These are phyloP conservation scores for Glebionis coronaria DNA, from an alignment of 129 eudicot species.

Conservation along the genomic window DNA sequence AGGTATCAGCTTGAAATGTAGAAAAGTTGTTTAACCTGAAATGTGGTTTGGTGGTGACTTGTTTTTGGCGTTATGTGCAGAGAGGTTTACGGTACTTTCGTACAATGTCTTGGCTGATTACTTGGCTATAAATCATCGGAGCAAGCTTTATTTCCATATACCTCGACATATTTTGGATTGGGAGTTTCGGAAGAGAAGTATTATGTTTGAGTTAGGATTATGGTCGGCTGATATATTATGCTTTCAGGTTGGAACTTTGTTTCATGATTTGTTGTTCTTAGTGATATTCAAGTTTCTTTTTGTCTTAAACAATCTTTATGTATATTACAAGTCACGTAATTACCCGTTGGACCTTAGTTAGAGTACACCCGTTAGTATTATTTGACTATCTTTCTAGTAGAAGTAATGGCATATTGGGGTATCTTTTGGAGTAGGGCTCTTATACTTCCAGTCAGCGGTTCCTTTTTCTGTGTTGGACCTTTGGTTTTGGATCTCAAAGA, in stretches of 20 bases:
- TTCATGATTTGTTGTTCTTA: not conserved
- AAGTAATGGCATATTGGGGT: too few relatives aligned
- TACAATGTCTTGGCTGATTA: slow-evolving; percentile 95
- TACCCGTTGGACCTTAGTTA: not conserved
- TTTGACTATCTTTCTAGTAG: too few relatives aligned
- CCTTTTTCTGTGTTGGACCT: not conserved
- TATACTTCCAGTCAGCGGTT: too few relatives aligned
- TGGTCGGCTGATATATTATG: slow-evolving; percentile 95
- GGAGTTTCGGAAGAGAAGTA: slow-evolving; percentile 69
- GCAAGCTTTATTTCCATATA: slow-evolving; percentile 72
- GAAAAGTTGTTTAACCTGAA: too few relatives aligned
- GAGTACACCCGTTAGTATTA: too few relatives aligned
- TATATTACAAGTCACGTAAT: not conserved
- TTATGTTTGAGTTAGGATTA: slow-evolving; percentile 78
- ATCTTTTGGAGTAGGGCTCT: too few relatives aligned
- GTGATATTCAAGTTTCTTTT: not conserved
- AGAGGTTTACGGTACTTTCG: slow-evolving; percentile 73
- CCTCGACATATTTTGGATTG: slow-evolving; percentile 80
- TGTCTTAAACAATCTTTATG: not conserved
- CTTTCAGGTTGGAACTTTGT: slow-evolving; percentile 56
- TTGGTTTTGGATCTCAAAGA: slow-evolving; percentile 2
- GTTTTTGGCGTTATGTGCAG: slow-evolving; percentile 34
- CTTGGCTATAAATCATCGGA: slow-evolving; percentile 69
- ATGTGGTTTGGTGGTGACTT: slow-evolving; percentile 17
- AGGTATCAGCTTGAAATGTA: not conserved